These are phyloP conservation scores for Phytophthora palmivora DNA, from an alignment of 352 stramenopile species.

Conservation along the genomic window DNA sequence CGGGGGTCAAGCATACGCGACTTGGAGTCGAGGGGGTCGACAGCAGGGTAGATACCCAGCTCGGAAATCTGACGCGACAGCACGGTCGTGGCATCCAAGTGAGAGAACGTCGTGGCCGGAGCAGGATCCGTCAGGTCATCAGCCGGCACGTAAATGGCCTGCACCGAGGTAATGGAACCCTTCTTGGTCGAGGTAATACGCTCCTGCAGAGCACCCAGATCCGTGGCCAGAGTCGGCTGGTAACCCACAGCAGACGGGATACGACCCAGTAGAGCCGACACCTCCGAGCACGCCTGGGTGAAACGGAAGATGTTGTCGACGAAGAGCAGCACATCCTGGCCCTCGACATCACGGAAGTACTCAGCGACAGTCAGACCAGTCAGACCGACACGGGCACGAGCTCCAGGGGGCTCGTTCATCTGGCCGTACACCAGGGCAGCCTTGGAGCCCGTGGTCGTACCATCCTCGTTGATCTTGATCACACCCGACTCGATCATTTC, in stretches of 20 bases:
- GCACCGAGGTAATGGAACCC: conserved; percentile 98
- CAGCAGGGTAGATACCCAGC: conserved; percentile 98
- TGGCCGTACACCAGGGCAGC: conserved; percentile 97
- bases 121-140: conserved; percentile 98
- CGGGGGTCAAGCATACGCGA: conserved; percentile 97
- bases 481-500: conserved; percentile 98
- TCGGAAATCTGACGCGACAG: conserved; percentile 97
- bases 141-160: conserved; percentile 98
- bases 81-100: conserved; percentile 98
- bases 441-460: conserved; percentile 94
- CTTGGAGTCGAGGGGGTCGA: conserved; percentile 96
- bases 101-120: conserved; percentile 97
- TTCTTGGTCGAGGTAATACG: conserved; percentile 98
- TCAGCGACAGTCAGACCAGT: conserved; percentile 97
- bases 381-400: conserved; percentile 95
- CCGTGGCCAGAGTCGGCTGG: conserved; percentile 97
- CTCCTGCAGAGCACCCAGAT: conserved; percentile 97
- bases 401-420: conserved; percentile 98
- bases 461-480: conserved; percentile 95
- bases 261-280: conserved; percentile 97
- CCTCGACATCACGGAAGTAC: conserved; percentile 98
- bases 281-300: conserved; percentile 97
- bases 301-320: conserved; percentile 99
- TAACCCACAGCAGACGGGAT: conserved; percentile 98
- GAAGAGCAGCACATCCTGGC: conserved; percentile 98